Evolutionary conservation across 108 stramenopile species (phyloP).

Genomic region (Conticribra weissflogii): DNA sequence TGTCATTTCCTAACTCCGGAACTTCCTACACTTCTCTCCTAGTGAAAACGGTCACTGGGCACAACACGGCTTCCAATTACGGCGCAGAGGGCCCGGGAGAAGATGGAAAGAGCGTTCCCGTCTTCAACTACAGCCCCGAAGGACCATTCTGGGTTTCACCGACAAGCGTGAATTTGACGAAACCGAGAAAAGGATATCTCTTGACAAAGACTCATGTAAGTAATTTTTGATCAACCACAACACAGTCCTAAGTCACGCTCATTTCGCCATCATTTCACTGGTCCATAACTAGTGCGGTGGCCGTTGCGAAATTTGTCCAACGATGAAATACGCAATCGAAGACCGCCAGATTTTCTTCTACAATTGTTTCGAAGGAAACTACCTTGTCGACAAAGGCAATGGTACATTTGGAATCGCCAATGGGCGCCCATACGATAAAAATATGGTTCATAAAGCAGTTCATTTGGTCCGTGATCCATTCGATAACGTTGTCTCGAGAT

Average conservation of each 20-base stretch:
- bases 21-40: slow-evolving; percentile 27
- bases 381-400: slow-evolving; percentile 14
- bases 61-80: slow-evolving; percentile 23
- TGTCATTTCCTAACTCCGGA: slow-evolving; percentile 37
- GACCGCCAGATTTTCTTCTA: slow-evolving; percentile 45
- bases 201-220: slow-evolving; percentile 81
- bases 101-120: slow-evolving; percentile 28
- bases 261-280: no score
- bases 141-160: slow-evolving; percentile 51
- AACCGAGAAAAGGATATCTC: slow-evolving; percentile 44
- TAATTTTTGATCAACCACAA: no score
- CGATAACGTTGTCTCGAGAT: slow-evolving; percentile 66
- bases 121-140: slow-evolving; percentile 28
- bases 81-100: slow-evolving; percentile 4
- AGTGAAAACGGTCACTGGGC: slow-evolving; percentile 10
- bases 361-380: slow-evolving; percentile 35
- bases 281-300: no score
- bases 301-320: slow-evolving; percentile 48
- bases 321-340: slow-evolving; percentile 54
- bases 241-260: no score
- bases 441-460: slow-evolving; percentile 51
- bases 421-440: slow-evolving; percentile 33
- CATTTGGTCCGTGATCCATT: slow-evolving; percentile 69
- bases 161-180: slow-evolving; percentile 1
- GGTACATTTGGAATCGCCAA: slow-evolving; percentile 13